phyloP scores from a whole-genome alignment of 2,329 filamentous ascomycete species.

The Colletotrichum sp. region DNA sequence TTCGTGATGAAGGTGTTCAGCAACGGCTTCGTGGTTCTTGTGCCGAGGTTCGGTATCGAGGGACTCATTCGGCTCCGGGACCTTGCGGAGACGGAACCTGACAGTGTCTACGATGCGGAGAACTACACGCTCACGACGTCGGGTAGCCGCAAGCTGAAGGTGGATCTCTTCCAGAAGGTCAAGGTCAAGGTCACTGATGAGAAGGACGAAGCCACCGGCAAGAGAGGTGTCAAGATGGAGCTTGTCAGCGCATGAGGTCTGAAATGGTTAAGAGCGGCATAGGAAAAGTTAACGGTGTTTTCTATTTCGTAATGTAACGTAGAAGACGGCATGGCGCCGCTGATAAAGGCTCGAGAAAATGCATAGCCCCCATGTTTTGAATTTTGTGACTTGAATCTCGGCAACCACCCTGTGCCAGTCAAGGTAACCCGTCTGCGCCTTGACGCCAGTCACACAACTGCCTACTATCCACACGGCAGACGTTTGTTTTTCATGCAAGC shows the following conservation, averaged over 20 bases:
- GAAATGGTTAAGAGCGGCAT: neutral
- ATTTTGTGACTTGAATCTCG: neutral
- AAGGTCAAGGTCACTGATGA: constrained; percentile 88
- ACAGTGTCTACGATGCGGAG: constrained; percentile 84
- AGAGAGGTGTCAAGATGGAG: constrained; percentile 86
- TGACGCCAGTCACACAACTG: neutral
- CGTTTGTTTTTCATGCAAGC: neutral
- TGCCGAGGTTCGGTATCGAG: constrained; percentile 95
- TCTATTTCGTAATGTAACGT: neutral
- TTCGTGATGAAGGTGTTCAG: constrained; percentile 98
- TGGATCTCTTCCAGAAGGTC: constrained; percentile 93
- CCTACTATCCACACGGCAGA: neutral
- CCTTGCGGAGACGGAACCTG: constrained; percentile 77
- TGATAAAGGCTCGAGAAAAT: neutral
- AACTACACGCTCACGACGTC: constrained; percentile 75
- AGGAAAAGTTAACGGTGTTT: neutral
- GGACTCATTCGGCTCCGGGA: constrained; percentile 87
- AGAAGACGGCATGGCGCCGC: neutral
- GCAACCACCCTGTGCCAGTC: neutral
- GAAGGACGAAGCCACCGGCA: constrained; percentile 94
- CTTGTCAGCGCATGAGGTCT: constrained; percentile 47
- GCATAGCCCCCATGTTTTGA: neutral
- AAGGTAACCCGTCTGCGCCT: neutral
- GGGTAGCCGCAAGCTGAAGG: constrained; percentile 59
- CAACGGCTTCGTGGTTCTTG: constrained; percentile 96